phyloP scores from a whole-genome alignment of 2,329 filamentous ascomycete species.

The Ceratocystis ficicola region DNA sequence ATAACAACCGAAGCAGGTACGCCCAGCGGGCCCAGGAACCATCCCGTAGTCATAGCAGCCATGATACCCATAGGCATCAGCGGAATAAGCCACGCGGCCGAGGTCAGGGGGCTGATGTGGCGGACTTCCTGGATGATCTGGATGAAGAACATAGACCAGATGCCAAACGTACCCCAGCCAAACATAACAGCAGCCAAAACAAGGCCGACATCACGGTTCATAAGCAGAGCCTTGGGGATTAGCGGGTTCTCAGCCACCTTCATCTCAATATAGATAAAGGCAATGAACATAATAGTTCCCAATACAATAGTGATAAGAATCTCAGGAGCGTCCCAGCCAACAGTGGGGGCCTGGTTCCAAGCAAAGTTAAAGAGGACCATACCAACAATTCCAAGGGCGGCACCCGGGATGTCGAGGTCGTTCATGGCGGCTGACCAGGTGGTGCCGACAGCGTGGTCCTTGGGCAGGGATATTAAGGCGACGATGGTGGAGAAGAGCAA shows the following conservation, averaged over 20 bases:
- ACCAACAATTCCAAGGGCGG: slow-evolving; percentile 38
- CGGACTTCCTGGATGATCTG: slow-evolving; percentile 38
- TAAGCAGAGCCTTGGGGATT: slow-evolving; percentile 42
- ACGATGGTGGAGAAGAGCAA: slow-evolving; percentile 28
- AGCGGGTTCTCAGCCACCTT: slow-evolving; percentile 39
- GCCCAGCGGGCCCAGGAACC: slow-evolving; percentile 31
- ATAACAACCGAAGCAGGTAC: slow-evolving; percentile 34
- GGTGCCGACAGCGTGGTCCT: background rate
- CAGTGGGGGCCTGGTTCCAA: slow-evolving; percentile 52
- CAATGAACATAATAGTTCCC: slow-evolving; percentile 40
- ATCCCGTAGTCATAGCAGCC: slow-evolving; percentile 36
- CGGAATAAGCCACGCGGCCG: slow-evolving; percentile 36
- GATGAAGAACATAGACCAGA: slow-evolving; percentile 42
- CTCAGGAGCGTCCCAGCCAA: slow-evolving; percentile 46
- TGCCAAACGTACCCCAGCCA: slow-evolving; percentile 44
- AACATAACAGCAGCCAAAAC: slow-evolving; percentile 43
- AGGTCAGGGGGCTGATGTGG: slow-evolving; percentile 34
- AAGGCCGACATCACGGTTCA: slow-evolving; percentile 18
- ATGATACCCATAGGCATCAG: slow-evolving; percentile 34
- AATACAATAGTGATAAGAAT: slow-evolving; percentile 46
- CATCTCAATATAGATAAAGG: slow-evolving; percentile 47
- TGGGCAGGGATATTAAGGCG: slow-evolving; percentile 31
- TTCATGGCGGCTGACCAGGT: slow-evolving; percentile 1
- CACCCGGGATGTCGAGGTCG: slow-evolving; percentile 33
- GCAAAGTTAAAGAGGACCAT: slow-evolving; percentile 54